Evolutionary conservation across 2,329 filamentous ascomycete genomes (phyloP).

Genomic region (Venturia oleaginea): DNA sequence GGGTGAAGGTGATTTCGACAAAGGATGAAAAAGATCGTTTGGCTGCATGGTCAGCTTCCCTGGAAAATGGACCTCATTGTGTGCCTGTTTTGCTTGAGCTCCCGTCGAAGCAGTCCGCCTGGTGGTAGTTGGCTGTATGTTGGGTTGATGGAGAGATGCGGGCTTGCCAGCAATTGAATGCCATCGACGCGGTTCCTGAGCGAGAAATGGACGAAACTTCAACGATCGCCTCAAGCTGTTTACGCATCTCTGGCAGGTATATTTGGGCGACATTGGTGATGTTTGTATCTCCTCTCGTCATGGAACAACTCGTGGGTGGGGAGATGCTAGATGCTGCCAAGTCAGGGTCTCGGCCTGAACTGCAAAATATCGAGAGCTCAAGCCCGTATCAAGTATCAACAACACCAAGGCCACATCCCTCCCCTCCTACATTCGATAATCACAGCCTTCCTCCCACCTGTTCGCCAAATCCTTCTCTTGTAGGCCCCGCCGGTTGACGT

Average conservation of each 20-base stretch:
- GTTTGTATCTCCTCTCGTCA: background rate
- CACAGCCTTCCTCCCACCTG: background rate
- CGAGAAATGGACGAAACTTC: background rate
- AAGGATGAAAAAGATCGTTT: constrained; percentile 88
- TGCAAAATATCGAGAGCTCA: background rate
- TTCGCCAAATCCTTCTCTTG: background rate
- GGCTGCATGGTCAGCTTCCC: constrained; percentile 44
- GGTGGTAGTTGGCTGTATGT: background rate
- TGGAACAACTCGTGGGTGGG: background rate
- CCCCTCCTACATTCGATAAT: background rate
- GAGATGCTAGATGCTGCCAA: background rate
- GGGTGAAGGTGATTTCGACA: constrained; percentile 78
- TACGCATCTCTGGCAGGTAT: constrained; percentile 12
- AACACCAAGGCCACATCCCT: background rate
- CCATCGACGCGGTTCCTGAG: background rate
- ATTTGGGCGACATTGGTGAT: constrained; percentile 13
- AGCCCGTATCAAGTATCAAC: background rate
- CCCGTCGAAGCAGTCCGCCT: background rate
- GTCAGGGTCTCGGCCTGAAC: background rate
- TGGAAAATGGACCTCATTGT: background rate
- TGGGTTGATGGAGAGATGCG: background rate
- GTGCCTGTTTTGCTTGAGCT: background rate
- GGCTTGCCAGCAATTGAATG: constrained; percentile 5
- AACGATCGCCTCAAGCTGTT: background rate
- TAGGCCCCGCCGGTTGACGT: background rate